Base-by-base conservation (phyloP, 805 yeast species). In the Kodamaea restingae region DNA sequence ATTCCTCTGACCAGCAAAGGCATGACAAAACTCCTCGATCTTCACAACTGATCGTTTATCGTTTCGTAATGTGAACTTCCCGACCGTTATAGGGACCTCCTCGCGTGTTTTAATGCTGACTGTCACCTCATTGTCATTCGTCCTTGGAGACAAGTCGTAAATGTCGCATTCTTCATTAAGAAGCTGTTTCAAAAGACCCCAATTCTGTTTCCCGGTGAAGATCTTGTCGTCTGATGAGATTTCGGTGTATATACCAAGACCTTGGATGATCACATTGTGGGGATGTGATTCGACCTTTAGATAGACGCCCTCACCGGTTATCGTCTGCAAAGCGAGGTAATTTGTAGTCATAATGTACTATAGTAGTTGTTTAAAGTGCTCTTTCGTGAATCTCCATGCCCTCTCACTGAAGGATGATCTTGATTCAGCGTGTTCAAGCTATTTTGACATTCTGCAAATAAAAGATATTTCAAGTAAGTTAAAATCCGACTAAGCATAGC, bases 41-140 rank as follows among this genome's bases (percentile, higher is more conserved):
- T 26, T 30, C 12, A 15, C 46, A 31, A 49, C 58, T 7, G 42
- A 43, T 10, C 32, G 25, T 15, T 18, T 30, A 6, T 38, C 41
- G 12, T 46, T 44, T 10, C 42, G 48, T 7, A 51, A 47, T 27
- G 57, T 56, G 9, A 61, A 38, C 3, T 54, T 42, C 1, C 64
- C 67, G 8, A 54, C 45, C 0, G 65, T 58, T 8, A 54, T 42
- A 1, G 64, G 56, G 10, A 62, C 39, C 31, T 47, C 49, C 7
- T 52, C 57, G 1, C 36, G 44, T 6, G 61, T 54, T 38, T 57
- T 46, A 20, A 46, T 38, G 14, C 46, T 43, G 10, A 46, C n/a
- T 4, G 25, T 32, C 4, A 46, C 18, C 14, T 43, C 48, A 7
- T 47, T 50, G 18, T 6, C 15, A 6, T 7, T 11, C 14, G 4